phyloP scores from a whole-genome alignment of 192 early-diverging fungal species.

The Coemansia sp. region DNA sequence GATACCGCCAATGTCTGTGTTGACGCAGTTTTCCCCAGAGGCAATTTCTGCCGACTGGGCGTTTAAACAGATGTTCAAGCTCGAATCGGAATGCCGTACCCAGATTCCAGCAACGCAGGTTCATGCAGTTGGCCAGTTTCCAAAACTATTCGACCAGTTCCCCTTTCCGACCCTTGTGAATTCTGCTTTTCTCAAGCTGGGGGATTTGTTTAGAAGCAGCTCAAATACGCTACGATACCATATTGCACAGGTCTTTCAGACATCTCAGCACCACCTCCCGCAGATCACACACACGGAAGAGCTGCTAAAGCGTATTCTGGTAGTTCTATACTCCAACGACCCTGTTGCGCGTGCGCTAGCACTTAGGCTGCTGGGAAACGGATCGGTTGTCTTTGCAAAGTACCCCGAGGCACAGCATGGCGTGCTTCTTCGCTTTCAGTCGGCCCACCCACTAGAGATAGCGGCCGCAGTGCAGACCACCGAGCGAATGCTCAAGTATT shows the following conservation, averaged over 20 bases:
- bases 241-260: conserved; percentile 50
- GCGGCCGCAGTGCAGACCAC: conserved; percentile 52
- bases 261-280: conserved; percentile 39
- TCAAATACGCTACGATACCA: conserved; percentile 52
- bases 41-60: conserved; percentile 50
- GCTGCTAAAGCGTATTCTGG: conserved; percentile 52
- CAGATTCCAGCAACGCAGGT: conserved; percentile 38
- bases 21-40: conserved; percentile 9
- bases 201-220: conserved; percentile 52
- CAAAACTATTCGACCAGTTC: conserved; percentile 54
- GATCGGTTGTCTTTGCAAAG: conserved; percentile 46
- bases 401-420: conserved; percentile 56
- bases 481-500: conserved; percentile 45
- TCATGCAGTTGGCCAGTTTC: conserved; percentile 52
- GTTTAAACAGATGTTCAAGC: conserved; percentile 53
- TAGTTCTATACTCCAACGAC: conserved; percentile 54
- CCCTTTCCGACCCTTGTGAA: conserved; percentile 56
- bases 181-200: conserved; percentile 56
- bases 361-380: conserved; percentile 51
- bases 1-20: conserved; percentile 11
- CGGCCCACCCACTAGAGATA: conserved; percentile 53
- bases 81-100: conserved; percentile 52
- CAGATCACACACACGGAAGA: conserved; percentile 49
- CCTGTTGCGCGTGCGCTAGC: conserved; percentile 54
- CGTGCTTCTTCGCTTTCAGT: conserved; percentile 48